Evolutionary conservation across 768 basidiomycete genomes (phyloP).

Genomic region (Sistotremastrum niveocremeum): DNA sequence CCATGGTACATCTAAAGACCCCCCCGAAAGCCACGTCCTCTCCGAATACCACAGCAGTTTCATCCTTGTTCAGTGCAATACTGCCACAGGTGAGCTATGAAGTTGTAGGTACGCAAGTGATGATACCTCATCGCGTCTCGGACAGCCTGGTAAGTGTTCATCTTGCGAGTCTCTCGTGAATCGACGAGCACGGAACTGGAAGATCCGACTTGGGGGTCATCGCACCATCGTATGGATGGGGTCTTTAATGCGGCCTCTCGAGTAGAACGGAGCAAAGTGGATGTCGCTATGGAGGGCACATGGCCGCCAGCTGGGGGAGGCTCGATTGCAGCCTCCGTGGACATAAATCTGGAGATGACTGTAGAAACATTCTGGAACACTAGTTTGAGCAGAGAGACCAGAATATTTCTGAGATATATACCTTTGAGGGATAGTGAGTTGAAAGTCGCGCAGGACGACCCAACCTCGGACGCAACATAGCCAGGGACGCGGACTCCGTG

Average conservation of each 20-base stretch:
- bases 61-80: constrained; percentile 74
- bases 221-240: constrained; percentile 58
- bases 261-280: constrained; percentile 46
- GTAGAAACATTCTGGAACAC: too few relatives aligned
- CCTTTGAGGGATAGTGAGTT: background rate
- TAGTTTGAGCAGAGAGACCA: too few relatives aligned
- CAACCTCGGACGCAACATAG: background rate
- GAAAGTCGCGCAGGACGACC: too few relatives aligned
- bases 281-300: constrained; percentile 57
- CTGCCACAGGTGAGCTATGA: constrained; percentile 22
- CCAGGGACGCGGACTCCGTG: constrained; percentile 4
- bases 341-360: background rate
- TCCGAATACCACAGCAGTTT: constrained; percentile 80
- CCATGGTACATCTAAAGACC: constrained; percentile 91
- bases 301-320: constrained; percentile 75
- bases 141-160: constrained; percentile 91
- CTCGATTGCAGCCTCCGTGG: constrained; percentile 27
- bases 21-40: constrained; percentile 90
- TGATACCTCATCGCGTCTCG: constrained; percentile 74
- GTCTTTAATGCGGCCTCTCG: constrained; percentile 62
- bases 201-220: constrained; percentile 28
- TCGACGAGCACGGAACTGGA: constrained; percentile 2
- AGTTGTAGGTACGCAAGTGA: background rate
- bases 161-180: constrained; percentile 74
- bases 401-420: too few relatives aligned